phyloP scores from a whole-genome alignment of 805 yeast genomes.

The Metschnikowia peoriensis region DNA sequence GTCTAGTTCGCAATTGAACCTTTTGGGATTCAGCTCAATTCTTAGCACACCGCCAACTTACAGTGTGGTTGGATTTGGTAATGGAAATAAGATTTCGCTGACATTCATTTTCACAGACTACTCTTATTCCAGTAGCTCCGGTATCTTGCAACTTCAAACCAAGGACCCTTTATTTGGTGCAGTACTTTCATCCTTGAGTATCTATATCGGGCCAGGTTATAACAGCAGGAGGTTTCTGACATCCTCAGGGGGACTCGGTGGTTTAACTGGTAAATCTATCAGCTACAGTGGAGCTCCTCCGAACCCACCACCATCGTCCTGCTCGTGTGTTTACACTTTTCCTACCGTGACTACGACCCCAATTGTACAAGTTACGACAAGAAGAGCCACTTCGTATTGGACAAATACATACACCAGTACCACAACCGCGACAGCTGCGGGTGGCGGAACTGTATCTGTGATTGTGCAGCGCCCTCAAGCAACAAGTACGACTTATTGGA shows the following conservation, averaged over 20 bases:
- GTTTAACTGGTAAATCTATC: neutral
- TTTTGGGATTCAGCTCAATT: slow-evolving; percentile 3
- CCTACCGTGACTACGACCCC: neutral
- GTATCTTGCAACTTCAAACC: neutral
- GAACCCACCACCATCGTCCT: neutral
- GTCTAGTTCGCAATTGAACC: neutral
- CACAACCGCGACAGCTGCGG: neutral
- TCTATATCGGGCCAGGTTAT: neutral
- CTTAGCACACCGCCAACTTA: neutral
- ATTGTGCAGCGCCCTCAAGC: neutral
- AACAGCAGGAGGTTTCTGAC: neutral
- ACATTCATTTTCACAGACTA: neutral
- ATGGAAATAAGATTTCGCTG: neutral
- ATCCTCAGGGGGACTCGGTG: neutral
- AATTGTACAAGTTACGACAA: neutral
- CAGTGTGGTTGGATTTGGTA: neutral
- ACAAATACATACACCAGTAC: neutral
- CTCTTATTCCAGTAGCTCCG: neutral
- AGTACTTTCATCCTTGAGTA: neutral
- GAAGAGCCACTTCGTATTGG: neutral
- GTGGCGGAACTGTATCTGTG: neutral
- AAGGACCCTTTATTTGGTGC: neutral
- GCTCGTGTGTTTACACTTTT: neutral
- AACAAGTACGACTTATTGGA: neutral
- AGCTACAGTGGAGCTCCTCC: neutral